Evolutionary conservation across 805 yeast species (phyloP).

Genomic region (Kurtzmaniella fragi): DNA sequence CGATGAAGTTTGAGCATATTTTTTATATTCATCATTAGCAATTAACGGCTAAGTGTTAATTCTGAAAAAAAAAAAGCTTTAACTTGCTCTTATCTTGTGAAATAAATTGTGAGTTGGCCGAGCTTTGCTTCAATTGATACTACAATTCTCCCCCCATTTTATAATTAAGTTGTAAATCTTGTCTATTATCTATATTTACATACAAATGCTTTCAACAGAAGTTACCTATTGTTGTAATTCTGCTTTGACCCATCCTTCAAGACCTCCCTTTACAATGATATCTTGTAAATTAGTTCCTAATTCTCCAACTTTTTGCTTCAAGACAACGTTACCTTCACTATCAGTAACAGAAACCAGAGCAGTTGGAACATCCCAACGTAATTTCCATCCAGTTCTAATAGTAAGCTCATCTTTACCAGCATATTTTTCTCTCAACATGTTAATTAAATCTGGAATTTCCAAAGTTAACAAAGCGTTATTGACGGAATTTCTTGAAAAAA

Average conservation of each 20-base stretch:
- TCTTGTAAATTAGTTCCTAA: conserved; percentile 94
- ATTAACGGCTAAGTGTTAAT: too few relatives aligned
- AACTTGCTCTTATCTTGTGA: too few relatives aligned
- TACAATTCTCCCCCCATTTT: too few relatives aligned
- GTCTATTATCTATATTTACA: too few relatives aligned
- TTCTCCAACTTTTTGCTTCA: conserved; percentile 90
- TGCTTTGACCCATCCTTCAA: conserved; percentile 95
- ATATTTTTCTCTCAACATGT: conserved; percentile 68
- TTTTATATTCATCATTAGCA: too few relatives aligned
- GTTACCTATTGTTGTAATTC: conserved; percentile 36
- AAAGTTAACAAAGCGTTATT: conserved; percentile 92
- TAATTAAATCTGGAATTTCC: conserved; percentile 85
- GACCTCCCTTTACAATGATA: conserved; percentile 93
- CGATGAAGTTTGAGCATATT: too few relatives aligned
- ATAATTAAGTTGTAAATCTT: too few relatives aligned
- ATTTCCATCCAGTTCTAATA: conserved; percentile 89
- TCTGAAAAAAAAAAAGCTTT: too few relatives aligned
- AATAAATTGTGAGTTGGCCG: too few relatives aligned
- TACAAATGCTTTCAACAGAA: too few relatives aligned
- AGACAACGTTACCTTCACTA: conserved; percentile 51
- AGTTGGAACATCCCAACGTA: conserved; percentile 87
- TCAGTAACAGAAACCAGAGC: conserved; percentile 79
- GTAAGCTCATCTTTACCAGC: conserved; percentile 64
- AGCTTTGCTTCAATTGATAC: too few relatives aligned
- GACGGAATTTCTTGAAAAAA: conserved; percentile 91